Percentiles rank a stretch among this genome's conserved stretches.
Conservation (phyloP, 345 rosid genomes). For the Luvunga scandens region DNA sequence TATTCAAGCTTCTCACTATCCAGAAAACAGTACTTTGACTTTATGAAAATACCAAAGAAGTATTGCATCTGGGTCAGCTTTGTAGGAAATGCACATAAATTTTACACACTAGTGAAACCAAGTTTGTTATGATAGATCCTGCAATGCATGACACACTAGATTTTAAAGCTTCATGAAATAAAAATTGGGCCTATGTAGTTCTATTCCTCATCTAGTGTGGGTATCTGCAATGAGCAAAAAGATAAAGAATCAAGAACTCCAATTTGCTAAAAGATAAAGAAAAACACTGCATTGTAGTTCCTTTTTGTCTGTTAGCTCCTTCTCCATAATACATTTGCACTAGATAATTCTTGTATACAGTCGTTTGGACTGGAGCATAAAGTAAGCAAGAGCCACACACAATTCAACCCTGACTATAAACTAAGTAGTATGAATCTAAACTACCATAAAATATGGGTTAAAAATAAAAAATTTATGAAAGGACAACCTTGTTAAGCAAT, state of each 20-base stretch:
- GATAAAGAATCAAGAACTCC: too few species aligned
- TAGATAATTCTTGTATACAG: background rate
- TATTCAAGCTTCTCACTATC: background rate
- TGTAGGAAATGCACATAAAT: background rate
- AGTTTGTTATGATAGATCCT: background rate
- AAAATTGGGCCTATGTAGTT: background rate
- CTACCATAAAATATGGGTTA: conserved; percentile 12
- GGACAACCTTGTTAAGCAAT: conserved; percentile 73
- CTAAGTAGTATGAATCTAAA: background rate
- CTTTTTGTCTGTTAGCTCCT: too few species aligned
- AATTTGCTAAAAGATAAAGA: too few species aligned
- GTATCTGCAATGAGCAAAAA: too few species aligned
- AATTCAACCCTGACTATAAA: background rate
- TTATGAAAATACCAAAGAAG: too few species aligned
- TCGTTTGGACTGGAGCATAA: background rate
- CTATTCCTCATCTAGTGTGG: background rate
- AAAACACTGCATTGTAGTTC: background rate
- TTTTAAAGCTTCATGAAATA: background rate
- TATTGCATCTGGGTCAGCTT: background rate
- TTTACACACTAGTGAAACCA: background rate
- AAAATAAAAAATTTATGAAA: background rate
- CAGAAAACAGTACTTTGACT: background rate
- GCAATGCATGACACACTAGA: background rate
- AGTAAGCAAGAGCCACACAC: background rate
- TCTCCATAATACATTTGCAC: too few species aligned